Evolutionary conservation across 306 rosid species (phyloP).

Genomic region (Vigna reflexopilosa): DNA sequence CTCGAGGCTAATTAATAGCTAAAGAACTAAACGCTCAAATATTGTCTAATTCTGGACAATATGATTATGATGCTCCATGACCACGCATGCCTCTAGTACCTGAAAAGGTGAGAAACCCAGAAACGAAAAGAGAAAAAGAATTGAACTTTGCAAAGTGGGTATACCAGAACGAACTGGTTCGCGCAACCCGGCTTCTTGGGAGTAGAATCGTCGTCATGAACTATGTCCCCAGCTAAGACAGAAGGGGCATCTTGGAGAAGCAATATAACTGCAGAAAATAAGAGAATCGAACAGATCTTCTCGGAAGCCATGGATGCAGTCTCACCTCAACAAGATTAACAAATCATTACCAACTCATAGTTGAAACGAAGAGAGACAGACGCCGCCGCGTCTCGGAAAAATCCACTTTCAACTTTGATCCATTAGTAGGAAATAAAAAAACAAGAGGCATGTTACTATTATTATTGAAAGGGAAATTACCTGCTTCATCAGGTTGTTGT

Average conservation of each 20-base stretch:
- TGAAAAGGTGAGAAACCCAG: conserved; percentile 39
- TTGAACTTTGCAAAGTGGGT: conserved; percentile 29
- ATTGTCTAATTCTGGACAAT: conserved; percentile 12
- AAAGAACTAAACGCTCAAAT: conserved; percentile 13
- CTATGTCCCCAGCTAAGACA: conserved; percentile 75
- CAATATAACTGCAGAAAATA: conserved; percentile 48
- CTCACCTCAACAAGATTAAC: conserved; percentile 33
- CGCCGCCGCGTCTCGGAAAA: not conserved
- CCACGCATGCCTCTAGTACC: not conserved
- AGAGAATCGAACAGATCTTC: conserved; percentile 46
- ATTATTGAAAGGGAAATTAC: no score
- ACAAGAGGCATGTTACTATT: not conserved
- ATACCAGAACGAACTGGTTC: conserved; percentile 89
- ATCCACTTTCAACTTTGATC: conserved; percentile 25
- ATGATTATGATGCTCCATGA: not conserved
- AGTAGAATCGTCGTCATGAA: conserved; percentile 74
- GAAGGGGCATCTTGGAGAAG: conserved; percentile 49
- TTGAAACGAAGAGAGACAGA: conserved; percentile 3
- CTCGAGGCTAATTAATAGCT: conserved; percentile 16
- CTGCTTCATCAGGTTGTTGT: no score
- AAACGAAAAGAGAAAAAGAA: conserved; percentile 36
- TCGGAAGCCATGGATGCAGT: conserved; percentile 59
- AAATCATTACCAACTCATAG: conserved; percentile 54
- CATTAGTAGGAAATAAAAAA: not conserved
- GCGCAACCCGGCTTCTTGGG: conserved; percentile 95